phyloP scores from a whole-genome alignment of 306 rosid species.

The Cicer judaicum region DNA sequence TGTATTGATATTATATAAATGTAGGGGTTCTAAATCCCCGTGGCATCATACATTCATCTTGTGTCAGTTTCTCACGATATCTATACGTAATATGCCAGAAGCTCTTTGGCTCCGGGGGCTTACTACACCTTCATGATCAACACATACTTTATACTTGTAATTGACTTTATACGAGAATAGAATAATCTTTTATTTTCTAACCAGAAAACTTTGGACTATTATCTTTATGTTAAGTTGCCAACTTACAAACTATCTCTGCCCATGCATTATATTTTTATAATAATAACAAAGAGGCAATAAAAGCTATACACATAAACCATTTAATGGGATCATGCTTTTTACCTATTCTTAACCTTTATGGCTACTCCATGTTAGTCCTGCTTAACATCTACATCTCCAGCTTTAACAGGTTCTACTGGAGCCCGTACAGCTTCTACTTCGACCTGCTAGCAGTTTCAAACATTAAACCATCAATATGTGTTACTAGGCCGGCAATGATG shows the following conservation, averaged over 20 bases:
- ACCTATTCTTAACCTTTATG: neutral
- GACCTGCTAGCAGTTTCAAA: slow-evolving; percentile 50
- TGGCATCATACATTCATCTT: too few relatives aligned
- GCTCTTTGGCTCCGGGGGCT: neutral
- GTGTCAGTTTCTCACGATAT: too few relatives aligned
- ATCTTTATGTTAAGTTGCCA: neutral
- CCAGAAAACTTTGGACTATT: slow-evolving; percentile 2
- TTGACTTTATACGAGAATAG: neutral
- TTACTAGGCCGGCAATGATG: neutral
- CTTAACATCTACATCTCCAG: slow-evolving; percentile 52
- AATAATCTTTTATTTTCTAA: neutral
- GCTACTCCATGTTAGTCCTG: slow-evolving; percentile 52
- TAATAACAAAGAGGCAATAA: neutral
- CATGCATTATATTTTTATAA: neutral
- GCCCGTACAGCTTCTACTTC: slow-evolving; percentile 50
- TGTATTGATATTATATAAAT: too few relatives aligned
- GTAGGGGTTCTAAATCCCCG: too few relatives aligned
- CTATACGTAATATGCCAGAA: too few relatives aligned
- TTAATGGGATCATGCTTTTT: neutral
- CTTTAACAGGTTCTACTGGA: slow-evolving; percentile 42
- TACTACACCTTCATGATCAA: neutral
- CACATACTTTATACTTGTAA: neutral
- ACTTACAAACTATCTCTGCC: slow-evolving; percentile 1
- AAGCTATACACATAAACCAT: neutral
- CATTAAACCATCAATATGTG: slow-evolving; percentile 16